A percentile compares a stretch with the other conserved stretches of the same genome.
These are phyloP conservation scores for Friedmanniomyces simplex DNA, from an alignment of 495 filamentous ascomycete species.

Conservation along the genomic window DNA sequence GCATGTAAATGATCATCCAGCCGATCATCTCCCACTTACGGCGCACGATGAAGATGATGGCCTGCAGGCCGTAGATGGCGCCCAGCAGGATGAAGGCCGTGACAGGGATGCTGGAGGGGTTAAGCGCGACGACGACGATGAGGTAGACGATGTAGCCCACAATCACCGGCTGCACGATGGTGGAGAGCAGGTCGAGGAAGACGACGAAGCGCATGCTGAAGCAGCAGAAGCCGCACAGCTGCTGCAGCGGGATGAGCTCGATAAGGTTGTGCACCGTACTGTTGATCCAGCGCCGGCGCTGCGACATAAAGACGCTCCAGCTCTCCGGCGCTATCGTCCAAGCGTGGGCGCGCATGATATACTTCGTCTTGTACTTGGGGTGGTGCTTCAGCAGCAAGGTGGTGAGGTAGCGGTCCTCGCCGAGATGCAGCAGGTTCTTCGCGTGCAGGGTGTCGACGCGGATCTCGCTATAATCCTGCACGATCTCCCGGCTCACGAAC, in stretches of 20 bases:
- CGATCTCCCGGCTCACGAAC: conserved; percentile 84
- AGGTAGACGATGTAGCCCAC: conserved; percentile 88
- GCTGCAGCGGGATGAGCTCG: conserved; percentile 83
- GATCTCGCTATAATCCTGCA: conserved; percentile 77
- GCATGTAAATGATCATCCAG: conserved; percentile 95
- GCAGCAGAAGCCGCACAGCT: conserved; percentile 98
- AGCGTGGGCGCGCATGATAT: conserved; percentile 80
- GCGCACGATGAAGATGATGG: conserved; percentile 89
- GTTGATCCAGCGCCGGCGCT: conserved; percentile 99
- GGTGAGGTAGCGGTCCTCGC: conserved; percentile 92
- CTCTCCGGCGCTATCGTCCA: conserved; percentile 94
- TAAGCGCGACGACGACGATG: conserved; percentile 57
- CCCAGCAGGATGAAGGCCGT: conserved; percentile 82
- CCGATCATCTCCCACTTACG: conserved; percentile 99
- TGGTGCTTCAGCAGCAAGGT: conserved; percentile 90
- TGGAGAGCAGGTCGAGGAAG: conserved; percentile 86
- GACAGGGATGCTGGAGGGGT: conserved; percentile 57
- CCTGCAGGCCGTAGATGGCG: conserved; percentile 92
- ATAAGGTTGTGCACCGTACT: conserved; percentile 97
- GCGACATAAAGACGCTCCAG: conserved; percentile 89
- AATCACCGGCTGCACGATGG: conserved; percentile 82
- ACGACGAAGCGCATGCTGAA: conserved; percentile 99
- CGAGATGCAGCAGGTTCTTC: conserved; percentile 94
- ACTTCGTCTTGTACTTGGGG: conserved; percentile 94
- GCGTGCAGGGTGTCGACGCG: conserved; percentile 96